Evolutionary conservation across 2,329 filamentous ascomycete species (phyloP), one percentile per base, ranked within the genome.

Genomic region (Aspergillus brunneoviolaceus): DNA sequence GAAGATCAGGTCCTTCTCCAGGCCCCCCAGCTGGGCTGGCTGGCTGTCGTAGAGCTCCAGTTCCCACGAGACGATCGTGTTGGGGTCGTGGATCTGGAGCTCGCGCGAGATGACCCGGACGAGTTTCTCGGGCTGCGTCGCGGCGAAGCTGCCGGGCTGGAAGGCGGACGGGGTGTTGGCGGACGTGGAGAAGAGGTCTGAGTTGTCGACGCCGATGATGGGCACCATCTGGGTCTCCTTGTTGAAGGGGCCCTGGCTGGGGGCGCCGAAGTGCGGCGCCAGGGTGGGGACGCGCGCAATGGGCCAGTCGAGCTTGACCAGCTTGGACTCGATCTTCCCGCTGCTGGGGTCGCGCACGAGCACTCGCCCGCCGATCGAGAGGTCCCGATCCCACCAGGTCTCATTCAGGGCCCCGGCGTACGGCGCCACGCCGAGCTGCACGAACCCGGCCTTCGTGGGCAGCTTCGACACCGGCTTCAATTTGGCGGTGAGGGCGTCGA

Each of bases 341-440:
- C 86, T 85, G 51, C 81, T 78, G 4, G 82, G 74, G 67, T 96
- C 88, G 64, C 88, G 90, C 50, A 98, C 88, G 52, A 98, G 82
- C 4, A 98, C 94, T 49, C 92, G 84, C 45, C 95, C 95, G 65
- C 92, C 95, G 68, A 98, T 90, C 65, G 90, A 89, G 55, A 99
- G 84, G 75, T 99, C 95, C 42, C 95, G 87, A 76, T 98, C 95
- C 94, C 93, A 98, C 95, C 95, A 98, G 1, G 95, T 98, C 63
- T 83, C 82, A 73, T 93, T 95, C 63, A 98, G 79, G 1, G 82
- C 92, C 54, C 95, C 94, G 10, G 92, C 94, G 73, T 98, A 99
- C 0, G 91, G 95, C 2, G 95, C 93, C 56, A 98, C 91, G 25
- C 91, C 94, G 6, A 98, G 84, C 79, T 98, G 92, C 29, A 91